phyloP scores from a whole-genome alignment of 2,329 filamentous ascomycete species.

The Fusarium begoniae region DNA sequence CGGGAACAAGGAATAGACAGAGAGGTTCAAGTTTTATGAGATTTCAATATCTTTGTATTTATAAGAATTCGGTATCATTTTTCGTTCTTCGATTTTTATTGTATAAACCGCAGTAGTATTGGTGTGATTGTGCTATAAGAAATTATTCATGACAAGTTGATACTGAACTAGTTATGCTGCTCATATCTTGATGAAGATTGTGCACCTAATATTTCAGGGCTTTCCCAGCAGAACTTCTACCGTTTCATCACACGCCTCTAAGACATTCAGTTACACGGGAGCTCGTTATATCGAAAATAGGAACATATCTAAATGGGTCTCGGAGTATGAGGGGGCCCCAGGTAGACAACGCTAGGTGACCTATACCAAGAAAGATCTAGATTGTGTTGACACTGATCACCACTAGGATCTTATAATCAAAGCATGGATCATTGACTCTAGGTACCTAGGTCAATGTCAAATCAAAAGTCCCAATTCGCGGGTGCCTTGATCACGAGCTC shows the following conservation, averaged over 20 bases:
- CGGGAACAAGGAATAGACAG: not conserved
- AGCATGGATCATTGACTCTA: not conserved
- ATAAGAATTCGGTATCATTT: not conserved
- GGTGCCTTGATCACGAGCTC: conserved; percentile 15
- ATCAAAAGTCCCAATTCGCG: conserved; percentile 6
- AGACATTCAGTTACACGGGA: not conserved
- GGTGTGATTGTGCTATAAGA: not conserved
- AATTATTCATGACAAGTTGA: not conserved
- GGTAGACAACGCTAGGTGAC: not conserved
- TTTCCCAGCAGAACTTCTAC: not conserved
- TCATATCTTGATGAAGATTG: not conserved
- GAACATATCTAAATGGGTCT: not conserved
- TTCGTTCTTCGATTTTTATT: not conserved
- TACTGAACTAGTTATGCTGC: not conserved
- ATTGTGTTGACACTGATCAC: not conserved
- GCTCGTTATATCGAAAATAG: not conserved
- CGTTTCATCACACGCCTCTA: not conserved
- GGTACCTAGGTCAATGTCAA: not conserved
- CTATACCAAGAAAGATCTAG: not conserved
- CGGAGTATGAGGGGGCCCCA: not conserved
- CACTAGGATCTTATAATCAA: not conserved
- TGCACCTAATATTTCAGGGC: not conserved
- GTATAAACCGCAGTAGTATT: not conserved
- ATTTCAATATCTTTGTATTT: not conserved
- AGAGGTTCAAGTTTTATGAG: not conserved